Evolutionary conservation across 495 filamentous ascomycete genomes (phyloP), one percentile per base, ranked within the genome.

Genomic region (Chaetomium tenue): DNA sequence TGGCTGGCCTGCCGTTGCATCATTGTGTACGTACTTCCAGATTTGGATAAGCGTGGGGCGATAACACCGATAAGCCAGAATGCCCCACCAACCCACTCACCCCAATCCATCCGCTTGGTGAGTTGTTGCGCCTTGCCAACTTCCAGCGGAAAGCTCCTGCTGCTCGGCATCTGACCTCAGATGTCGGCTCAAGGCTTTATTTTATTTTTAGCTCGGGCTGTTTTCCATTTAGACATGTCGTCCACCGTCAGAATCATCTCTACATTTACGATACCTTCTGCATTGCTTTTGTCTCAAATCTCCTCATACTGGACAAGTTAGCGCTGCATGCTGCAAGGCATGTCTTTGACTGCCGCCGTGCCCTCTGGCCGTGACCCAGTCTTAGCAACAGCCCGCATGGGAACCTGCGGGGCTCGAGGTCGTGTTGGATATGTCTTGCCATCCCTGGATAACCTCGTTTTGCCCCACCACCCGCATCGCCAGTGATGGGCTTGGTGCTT

Each of bases 191-290:
- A 18, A 28, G 8, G 28, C 28, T 3, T n/a, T 20, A 23, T 28
- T n/a, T 58, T 58, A 58, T 58, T 44, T 58, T 58, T 58, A 46
- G 37, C n/a, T 57, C 54, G 54, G 30, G 8, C 39, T 46, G 56
- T 7, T 0, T 50, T 5, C 33, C 5, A 1, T 37, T 37, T 12
- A 12, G 5, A 33, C 30, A 33, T 33, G 3, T 12, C 33, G 33
- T 37, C 3, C 33, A 37, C 8, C 33, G 33, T 12, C 33, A 11
- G 33, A 37, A 37, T 7, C 33, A 37, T 37, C 33, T 11, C 13
- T 16, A 44, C 3, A 44, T 44, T 6, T 44, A 44, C 15, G 5
- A 18, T 44, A 15, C 40, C 16, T 11, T 16, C 40, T 11, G 5
- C 3, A 44, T 11, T 44, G 1, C 2, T 44, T 18, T 18, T 44